Evolutionary conservation across 495 filamentous ascomycete species (phyloP), one percentile per base, ranked within the genome.

Genomic region (Lasiosphaeris hirsuta): DNA sequence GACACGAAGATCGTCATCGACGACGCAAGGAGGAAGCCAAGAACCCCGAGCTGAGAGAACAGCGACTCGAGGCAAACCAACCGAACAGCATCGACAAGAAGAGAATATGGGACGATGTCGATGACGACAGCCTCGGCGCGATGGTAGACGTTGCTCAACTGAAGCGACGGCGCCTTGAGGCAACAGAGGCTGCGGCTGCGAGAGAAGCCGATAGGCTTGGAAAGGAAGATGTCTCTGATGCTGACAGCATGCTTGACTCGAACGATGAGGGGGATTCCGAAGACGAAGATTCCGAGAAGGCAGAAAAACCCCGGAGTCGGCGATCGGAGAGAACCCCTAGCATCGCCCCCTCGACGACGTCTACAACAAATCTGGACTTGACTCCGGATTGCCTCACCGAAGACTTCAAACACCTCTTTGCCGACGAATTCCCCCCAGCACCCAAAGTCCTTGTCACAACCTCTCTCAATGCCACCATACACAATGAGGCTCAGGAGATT

Each of bases 371-470:
- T 55, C 74, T 90, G 49, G 85, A 85, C 63, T 77, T 90, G 10
- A 87, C 86, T 3, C 87, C 86, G 0, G 82, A 87, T 65, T 83
- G 84, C 0, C 74, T 90, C 14, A 77, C 86, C 2, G 76, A 78
- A 57, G 86, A 88, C 54, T 98, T 96, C 72, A 90, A 92, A 11
- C 81, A 86, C 11, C 84, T 97, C 45, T 95, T 96, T 72, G 76
- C 80, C 17, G 77, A 81, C n/a, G 80, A 83, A 58, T 83, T 34
- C 69, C 82, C 44, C 64, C 74, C 49, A 72, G 73, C 48, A 85
- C 94, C 48, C 59, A 94, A 92, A 70, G 85, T 96, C 59, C 84
- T 97, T 14, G 84, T 98, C 66, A 98, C 94, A 8, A 97, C 93
- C 30, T 86, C 81, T 10, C 72, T 96, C 54, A 87, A 96, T 71